phyloP scores from a whole-genome alignment of 1,284 basidiomycete genomes.

The Apiotrichum akiyoshidainum region DNA sequence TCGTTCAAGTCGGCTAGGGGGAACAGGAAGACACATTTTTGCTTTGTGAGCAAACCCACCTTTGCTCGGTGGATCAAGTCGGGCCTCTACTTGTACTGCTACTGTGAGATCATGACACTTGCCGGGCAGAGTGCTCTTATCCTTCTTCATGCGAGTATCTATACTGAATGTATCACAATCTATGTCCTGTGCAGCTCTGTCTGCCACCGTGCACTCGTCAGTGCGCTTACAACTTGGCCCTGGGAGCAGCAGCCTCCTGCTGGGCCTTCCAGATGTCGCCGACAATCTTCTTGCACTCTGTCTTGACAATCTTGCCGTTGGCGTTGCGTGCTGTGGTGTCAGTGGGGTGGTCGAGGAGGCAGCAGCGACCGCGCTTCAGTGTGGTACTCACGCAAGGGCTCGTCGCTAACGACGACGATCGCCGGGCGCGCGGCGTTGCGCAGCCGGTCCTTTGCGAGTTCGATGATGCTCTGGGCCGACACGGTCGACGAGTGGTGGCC shows the following conservation, averaged over 20 bases:
- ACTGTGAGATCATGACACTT: no score
- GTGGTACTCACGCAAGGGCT: slow-evolving; percentile 13
- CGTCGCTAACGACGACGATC: slow-evolving; percentile 7
- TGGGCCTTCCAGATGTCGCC: slow-evolving; percentile 10
- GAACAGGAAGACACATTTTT: no score
- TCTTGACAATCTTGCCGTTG: slow-evolving; percentile 22
- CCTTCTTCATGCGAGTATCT: no score
- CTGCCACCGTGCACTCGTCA: no score
- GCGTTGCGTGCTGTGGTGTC: slow-evolving; percentile 11
- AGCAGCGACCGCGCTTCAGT: no score
- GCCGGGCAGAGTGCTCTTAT: no score
- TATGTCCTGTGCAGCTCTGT: neutral
- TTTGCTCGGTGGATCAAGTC: no score
- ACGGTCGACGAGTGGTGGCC: neutral
- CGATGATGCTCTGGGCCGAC: neutral
- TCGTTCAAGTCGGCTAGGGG: no score
- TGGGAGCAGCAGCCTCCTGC: neutral
- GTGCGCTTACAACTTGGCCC: slow-evolving; percentile 1
- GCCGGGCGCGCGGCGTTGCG: slow-evolving; percentile 12
- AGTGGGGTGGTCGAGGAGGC: neutral
- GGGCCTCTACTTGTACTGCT: no score
- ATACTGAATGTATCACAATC: no score
- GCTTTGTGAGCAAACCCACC: no score
- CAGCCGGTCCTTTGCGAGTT: slow-evolving; percentile 1
- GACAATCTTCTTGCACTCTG: slow-evolving; percentile 18